Evolutionary conservation across 2,329 filamentous ascomycete species (phyloP).

Genomic region (Gaeumannomyces tritici): DNA sequence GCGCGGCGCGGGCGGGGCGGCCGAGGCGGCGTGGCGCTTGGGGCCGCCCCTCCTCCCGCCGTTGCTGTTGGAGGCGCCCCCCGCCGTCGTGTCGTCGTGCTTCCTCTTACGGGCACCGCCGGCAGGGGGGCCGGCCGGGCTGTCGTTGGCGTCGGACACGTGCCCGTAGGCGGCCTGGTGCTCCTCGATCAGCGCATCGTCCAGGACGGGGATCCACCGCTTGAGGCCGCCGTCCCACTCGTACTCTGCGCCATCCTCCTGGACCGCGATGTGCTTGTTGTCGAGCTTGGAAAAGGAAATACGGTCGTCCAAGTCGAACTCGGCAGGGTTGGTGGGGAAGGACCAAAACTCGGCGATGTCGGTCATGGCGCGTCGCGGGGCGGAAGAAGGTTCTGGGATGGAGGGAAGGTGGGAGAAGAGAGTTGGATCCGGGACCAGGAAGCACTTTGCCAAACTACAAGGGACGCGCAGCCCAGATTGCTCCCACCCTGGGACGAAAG

Average conservation of each 20-base stretch:
- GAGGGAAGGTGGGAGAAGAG: no score
- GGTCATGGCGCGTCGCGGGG: not conserved
- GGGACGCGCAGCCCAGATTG: not conserved
- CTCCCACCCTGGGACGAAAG: no score
- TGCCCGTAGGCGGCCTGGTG: constrained; percentile 17
- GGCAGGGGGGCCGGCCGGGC: not conserved
- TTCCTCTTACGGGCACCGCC: constrained; percentile 8
- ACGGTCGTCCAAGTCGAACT: constrained; percentile 70
- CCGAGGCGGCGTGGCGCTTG: constrained; percentile 17
- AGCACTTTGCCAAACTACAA: not conserved
- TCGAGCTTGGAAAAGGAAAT: constrained; percentile 82
- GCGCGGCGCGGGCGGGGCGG: constrained; percentile 36
- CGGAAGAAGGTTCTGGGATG: no score
- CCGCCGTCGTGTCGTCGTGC: constrained; percentile 13
- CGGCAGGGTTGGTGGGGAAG: constrained; percentile 51
- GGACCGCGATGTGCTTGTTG: constrained; percentile 73
- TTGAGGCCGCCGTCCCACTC: constrained; percentile 65
- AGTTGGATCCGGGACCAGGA: not conserved
- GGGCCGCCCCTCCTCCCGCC: constrained; percentile 27
- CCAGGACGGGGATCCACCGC: constrained; percentile 59
- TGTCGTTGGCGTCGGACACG: constrained; percentile 5
- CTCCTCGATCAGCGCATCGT: constrained; percentile 21
- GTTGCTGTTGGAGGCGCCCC: constrained; percentile 19
- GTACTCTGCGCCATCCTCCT: constrained; percentile 76
- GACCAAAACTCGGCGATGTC: constrained; percentile 17